Conservation (phyloP, 805 yeast species). For the Metschnikowia kofuensis region DNA sequence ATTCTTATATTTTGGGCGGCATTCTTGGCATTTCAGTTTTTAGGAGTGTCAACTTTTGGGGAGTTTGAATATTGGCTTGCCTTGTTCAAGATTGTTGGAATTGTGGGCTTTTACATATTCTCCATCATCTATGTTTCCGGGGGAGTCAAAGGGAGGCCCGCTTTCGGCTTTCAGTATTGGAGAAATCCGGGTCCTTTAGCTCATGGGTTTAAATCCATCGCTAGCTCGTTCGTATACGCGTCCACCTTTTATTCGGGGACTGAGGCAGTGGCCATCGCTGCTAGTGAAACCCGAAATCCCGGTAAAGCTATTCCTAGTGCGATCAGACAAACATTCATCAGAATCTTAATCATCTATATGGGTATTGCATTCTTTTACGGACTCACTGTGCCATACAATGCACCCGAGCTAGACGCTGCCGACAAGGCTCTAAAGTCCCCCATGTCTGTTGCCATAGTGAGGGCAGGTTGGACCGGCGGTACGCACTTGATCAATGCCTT, state of each 20-base stretch:
- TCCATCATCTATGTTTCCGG: slow-evolving; percentile 47
- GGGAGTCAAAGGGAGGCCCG: slow-evolving; percentile 35
- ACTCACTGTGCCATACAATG: slow-evolving; percentile 55
- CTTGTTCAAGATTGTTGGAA: slow-evolving; percentile 44
- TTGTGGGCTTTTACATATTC: slow-evolving; percentile 49
- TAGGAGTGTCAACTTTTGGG: slow-evolving; percentile 55
- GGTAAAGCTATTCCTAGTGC: slow-evolving; percentile 55
- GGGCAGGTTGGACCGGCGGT: slow-evolving; percentile 43
- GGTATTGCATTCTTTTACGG: slow-evolving; percentile 57
- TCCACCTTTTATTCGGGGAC: slow-evolving; percentile 60
- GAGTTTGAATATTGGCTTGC: slow-evolving; percentile 57
- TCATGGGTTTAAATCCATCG: slow-evolving; percentile 53
- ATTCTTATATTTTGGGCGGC: slow-evolving; percentile 50
- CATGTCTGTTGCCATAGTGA: slow-evolving; percentile 36
- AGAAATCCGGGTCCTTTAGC: slow-evolving; percentile 42
- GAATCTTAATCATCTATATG: slow-evolving; percentile 52
- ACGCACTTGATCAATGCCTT: slow-evolving; percentile 60
- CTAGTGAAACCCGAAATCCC: slow-evolving; percentile 62
- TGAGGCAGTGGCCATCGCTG: slow-evolving; percentile 56
- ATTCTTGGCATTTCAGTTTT: slow-evolving; percentile 48
- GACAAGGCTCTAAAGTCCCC: slow-evolving; percentile 43
- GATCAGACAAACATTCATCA: slow-evolving; percentile 52
- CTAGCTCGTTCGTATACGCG: slow-evolving; percentile 55
- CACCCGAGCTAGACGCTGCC: slow-evolving; percentile 40
- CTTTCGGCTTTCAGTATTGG: slow-evolving; percentile 45